Base-by-base conservation (phyloP, 2,329 filamentous ascomycete genomes). In the Lizonia empirigonia region DNA sequence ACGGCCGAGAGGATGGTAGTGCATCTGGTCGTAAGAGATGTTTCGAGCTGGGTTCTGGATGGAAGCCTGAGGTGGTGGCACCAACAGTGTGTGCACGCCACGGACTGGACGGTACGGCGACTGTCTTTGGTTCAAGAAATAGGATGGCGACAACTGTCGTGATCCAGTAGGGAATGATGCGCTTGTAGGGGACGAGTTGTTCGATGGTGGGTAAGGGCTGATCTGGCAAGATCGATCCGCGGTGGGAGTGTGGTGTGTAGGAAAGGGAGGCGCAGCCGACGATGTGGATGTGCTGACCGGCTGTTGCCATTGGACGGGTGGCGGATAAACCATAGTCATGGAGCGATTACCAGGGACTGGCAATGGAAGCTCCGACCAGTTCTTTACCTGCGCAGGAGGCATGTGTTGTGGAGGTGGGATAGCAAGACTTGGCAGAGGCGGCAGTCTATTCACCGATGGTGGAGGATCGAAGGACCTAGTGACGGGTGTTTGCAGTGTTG, bases 61-160 rank as follows among this genome's bases (percentile, higher is more conserved):
- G 7, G 90, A 90, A 7, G 85, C 82, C 19, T 90, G 89, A 0
- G 91, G 89, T 6, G 91, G 90, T 24, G 92, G 92, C 51, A 94
- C 91, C 23, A 97, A 80, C n/a, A 97, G 82, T 0, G 91, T 96
- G 62, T 94, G 91, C 52, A 97, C 90, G 54, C 90, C 84, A 44
- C 92, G 88, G 30, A 97, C 88, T 1, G 93, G 93, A 58, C 91
- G 89, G 74, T 97, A 97, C 3, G 94, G 94, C 47, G 93, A 97
- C 57, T 89, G 87, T 49, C 94, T 85, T 70, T 96, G 90, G 66
- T 90, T 88, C 29, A 97, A 80, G 74, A 95, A 95, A 65, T 90
- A 85, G 9, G 89, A 92, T 1, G 93, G 93, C 24, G 94, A 97
- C 58, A 94, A 83, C 24, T 89, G 87, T 35, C 85, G 84, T 5